These are phyloP conservation scores for Lumnitzera littorea DNA, from an alignment of 345 rosid genomes.

Conservation along the genomic window DNA sequence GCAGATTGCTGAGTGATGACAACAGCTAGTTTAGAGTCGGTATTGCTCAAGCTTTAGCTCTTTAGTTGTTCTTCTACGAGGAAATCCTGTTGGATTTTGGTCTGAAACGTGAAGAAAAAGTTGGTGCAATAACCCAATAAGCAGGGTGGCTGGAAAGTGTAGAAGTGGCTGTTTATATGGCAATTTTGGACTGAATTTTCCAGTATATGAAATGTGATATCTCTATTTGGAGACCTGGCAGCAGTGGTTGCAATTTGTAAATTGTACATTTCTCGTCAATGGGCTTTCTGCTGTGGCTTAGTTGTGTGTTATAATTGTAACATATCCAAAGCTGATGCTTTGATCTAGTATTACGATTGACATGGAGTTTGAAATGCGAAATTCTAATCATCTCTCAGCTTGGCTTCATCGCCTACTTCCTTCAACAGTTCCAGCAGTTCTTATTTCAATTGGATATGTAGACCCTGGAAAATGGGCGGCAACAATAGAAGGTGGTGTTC, in stretches of 20 bases:
- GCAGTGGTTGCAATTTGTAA: conserved; percentile 2
- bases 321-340: too few relatives aligned
- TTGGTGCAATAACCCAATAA: too few relatives aligned
- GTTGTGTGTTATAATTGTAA: too few relatives aligned
- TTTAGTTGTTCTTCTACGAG: not conserved
- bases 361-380: conserved; percentile 63
- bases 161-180: too few relatives aligned
- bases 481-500: conserved; percentile 86
- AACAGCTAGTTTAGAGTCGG: not conserved
- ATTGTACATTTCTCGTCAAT: not conserved
- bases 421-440: conserved; percentile 55
- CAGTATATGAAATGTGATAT: conserved; percentile 7
- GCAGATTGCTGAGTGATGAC: conserved; percentile 1
- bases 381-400: conserved; percentile 27
- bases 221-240: conserved; percentile 15
- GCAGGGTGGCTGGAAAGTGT: too few relatives aligned
- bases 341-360: conserved; percentile 11
- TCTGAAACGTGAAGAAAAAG: too few relatives aligned
- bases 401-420: conserved; percentile 53
- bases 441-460: conserved; percentile 75
- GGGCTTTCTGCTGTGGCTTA: conserved; percentile 3
- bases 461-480: conserved; percentile 98
- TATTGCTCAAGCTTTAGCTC: not conserved
- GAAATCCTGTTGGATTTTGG: too few relatives aligned
- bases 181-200: too few relatives aligned